Base-by-base conservation (phyloP, 345 rosid genomes). In the Hibiscus syriacus region DNA sequence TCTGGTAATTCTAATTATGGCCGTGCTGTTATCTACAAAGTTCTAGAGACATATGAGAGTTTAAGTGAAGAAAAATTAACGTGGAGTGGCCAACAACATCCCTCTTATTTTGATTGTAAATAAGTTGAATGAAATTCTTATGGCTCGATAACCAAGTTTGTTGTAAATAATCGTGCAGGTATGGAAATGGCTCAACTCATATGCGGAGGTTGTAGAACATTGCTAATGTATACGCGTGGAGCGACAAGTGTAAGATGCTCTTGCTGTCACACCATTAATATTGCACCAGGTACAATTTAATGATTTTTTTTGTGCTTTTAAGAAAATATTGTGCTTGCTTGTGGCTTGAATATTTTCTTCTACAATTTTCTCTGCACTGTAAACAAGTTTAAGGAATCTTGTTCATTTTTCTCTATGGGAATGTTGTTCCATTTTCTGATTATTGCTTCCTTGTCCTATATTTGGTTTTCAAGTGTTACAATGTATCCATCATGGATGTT, bases 221-320 rank as follows among this genome's bases (percentile, higher is more conserved):
- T 84, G 85, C 90, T 94, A 59, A 87, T 92, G 96, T 88, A 92
- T 72, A 17, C 97, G 0, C 93, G 85, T 70, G 92, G 88, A 23
- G 98, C 96, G 58, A 73, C 79, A 46, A 89, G 92, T 75, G 98
- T 94, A 64, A 85, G 97, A 83, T 94, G 99, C 79, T 90, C 98
- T 73, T 94, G 99, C 74, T 94, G 99, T 73, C 90, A 89, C 70
- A 90, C 90, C 38, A 76, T 88, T 50, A 94, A 81, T 80, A 83
- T 79, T 72, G 92, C 87, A n/a, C 92, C 90, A 79, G 90, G 89
- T 87, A 83, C 52, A 14, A 19, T 22, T 46, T 69, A 38, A 60
- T 66, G 56, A 26, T n/a, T n/a, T n/a, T n/a, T 50, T 13, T 29
- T 14, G 49, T 71, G 17, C 57, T 7, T 25, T 14, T 52, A 26